Conservation (phyloP, 257 asterid genomes). For the Galeopsis tetrahit region DNA sequence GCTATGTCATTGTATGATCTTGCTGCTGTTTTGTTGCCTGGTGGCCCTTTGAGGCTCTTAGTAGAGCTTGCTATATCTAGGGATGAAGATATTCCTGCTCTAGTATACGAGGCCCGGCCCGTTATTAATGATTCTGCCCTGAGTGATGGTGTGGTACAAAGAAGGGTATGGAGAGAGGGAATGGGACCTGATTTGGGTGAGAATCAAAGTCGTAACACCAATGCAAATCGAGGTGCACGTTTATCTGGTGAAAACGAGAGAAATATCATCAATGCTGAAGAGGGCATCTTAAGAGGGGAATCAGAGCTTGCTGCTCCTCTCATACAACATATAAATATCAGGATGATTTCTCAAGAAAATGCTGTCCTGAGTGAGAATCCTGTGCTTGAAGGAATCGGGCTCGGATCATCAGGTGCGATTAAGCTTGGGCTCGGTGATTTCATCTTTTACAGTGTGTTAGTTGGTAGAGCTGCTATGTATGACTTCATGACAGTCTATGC, state of each 20-base stretch:
- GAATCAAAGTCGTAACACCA: slow-evolving; percentile 25
- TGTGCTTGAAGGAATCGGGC: slow-evolving; percentile 81
- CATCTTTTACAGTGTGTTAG: slow-evolving; percentile 92
- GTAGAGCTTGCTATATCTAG: slow-evolving; percentile 93
- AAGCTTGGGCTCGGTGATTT: slow-evolving; percentile 97
- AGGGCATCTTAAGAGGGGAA: slow-evolving; percentile 41
- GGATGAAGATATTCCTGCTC: slow-evolving; percentile 98
- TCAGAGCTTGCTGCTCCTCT: slow-evolving; percentile 82
- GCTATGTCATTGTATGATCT: slow-evolving; percentile 97
- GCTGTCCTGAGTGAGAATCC: slow-evolving; percentile 46
- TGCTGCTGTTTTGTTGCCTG: slow-evolving; percentile 95
- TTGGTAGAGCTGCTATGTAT: slow-evolving; percentile 96
- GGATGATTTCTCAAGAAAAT: slow-evolving; percentile 51
- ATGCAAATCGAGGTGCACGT: neutral
- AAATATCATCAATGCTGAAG: slow-evolving; percentile 48
- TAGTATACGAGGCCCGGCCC: slow-evolving; percentile 96
- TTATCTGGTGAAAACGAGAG: slow-evolving; percentile 41
- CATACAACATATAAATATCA: slow-evolving; percentile 59
- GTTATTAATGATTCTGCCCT: slow-evolving; percentile 43
- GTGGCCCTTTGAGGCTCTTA: slow-evolving; percentile 90
- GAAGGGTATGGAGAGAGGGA: slow-evolving; percentile 87
- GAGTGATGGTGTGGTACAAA: slow-evolving; percentile 41
- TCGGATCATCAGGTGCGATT: slow-evolving; percentile 93
- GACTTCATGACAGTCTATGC: slow-evolving; percentile 97
- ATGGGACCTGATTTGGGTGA: slow-evolving; percentile 33